These are phyloP conservation scores for Cladosporium oxysporum DNA, from an alignment of 2,329 filamentous ascomycete genomes.

Conservation along the genomic window DNA sequence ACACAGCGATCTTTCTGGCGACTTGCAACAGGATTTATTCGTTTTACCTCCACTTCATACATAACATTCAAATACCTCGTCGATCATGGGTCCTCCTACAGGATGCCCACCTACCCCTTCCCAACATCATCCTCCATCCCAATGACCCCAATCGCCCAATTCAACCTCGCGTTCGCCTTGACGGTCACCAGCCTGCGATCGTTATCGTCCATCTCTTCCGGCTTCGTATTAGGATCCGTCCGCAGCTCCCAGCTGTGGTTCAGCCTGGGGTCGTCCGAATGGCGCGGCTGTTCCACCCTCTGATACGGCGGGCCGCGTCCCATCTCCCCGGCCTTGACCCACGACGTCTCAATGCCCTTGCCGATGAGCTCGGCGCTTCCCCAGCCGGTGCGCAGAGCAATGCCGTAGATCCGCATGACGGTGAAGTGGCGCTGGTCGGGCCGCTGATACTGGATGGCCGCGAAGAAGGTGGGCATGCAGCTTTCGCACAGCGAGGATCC, in stretches of 20 bases:
- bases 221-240: constrained; percentile 31
- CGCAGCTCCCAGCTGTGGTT: constrained; percentile 34
- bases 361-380: constrained; percentile 80
- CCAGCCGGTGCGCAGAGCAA: constrained; percentile 82
- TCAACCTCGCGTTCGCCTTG: constrained; percentile 63
- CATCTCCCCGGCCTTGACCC: constrained; percentile 72
- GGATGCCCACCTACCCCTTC: background rate
- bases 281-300: constrained; percentile 38
- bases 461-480: constrained; percentile 81
- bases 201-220: constrained; percentile 31
- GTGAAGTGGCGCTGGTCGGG: constrained; percentile 74
- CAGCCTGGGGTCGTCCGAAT: constrained; percentile 35
- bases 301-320: constrained; percentile 76
- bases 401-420: constrained; percentile 70
- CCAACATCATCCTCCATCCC: constrained; percentile 73
- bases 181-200: constrained; percentile 61
- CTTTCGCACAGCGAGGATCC: constrained; percentile 82
- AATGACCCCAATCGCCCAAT: constrained; percentile 77
- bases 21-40: background rate
- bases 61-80: background rate
- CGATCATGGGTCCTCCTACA: background rate
- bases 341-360: constrained; percentile 78
- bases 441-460: constrained; percentile 76
- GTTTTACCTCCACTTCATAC: background rate
- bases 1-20: background rate